Evolutionary conservation across 139 green algal genomes (phyloP).

Genomic region (Microglena sp.): DNA sequence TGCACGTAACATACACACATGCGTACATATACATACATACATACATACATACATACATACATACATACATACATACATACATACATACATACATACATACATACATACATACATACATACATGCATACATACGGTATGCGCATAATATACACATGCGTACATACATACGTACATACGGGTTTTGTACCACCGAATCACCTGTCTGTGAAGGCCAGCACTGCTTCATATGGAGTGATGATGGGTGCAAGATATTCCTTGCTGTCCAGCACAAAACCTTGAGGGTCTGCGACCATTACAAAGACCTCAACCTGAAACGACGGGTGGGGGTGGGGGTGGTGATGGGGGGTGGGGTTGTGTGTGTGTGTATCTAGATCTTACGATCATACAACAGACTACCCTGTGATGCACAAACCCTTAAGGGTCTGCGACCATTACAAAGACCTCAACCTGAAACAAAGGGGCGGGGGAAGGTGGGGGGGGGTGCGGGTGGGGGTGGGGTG

Average conservation of each 20-base stretch:
- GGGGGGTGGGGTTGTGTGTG: slow-evolving; percentile 4
- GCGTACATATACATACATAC: no score
- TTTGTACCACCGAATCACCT: background rate
- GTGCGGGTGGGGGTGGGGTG: background rate
- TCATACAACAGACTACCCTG: slow-evolving; percentile 23
- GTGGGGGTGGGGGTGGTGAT: background rate
- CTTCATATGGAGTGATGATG: slow-evolving; percentile 87
- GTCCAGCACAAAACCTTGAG: slow-evolving; percentile 71
- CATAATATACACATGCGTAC: no score
- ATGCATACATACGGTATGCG: no score
- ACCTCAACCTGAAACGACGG: slow-evolving; percentile 38
- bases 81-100: no score
- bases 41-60: no score
- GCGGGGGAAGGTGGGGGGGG: no score
- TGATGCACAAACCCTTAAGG: slow-evolving; percentile 41
- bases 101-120: no score
- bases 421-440: no score
- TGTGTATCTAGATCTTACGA: slow-evolving; percentile 33
- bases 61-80: no score
- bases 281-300: slow-evolving; percentile 66
- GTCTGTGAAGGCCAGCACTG: slow-evolving; percentile 50
- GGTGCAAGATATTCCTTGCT: slow-evolving; percentile 80
- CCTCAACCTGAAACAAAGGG: no score
- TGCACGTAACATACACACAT: no score
- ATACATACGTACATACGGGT: no score